Evolutionary conservation across 805 yeast species (phyloP), one percentile per base, ranked within the genome.

Genomic region (Brettanomyces bruxellensis): DNA sequence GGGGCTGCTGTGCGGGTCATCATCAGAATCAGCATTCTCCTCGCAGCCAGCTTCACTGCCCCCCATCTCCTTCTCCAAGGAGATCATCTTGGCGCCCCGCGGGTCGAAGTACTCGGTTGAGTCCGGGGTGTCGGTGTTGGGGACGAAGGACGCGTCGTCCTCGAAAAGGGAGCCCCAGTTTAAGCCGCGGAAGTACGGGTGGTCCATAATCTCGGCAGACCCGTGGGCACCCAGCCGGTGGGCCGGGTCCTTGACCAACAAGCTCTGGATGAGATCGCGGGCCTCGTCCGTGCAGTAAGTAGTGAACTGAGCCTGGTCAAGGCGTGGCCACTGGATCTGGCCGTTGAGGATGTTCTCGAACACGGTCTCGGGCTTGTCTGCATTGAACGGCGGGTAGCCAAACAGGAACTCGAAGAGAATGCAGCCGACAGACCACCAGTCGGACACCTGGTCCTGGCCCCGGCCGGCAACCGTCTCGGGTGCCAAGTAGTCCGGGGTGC

Each of bases 381-480:
- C 95, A 61, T 86, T 93, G 63, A 93, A 93, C 2, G 99, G 99
- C 1, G 99, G 96, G 60, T 79, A 86, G 0, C 99, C 99, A 61
- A 83, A 86, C 38, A 88, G 59, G 59, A 93, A 83, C 65, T 93
- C 99, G 69, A 91, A 93, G 47, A 91, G 65, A 11, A 93, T 88
- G 63, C 98, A 91, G 0, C 99, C 99, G 34, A 91, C 77, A 2
- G 98, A 87, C 99, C 99, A 93, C 99, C 99, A 90, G 67, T 90
- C 97, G n/a, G 91, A 81, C 51, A 81, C 76, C 51, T 80, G 89
- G 50, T 81, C 86, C 60, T 91, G 96, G 0, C 86, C 83, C 1
- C 74, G 71, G 37, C 97, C 98, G 38, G 75, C 70, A 50, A 93
- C 88, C 0, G 96, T 90, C 60, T 93, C 99, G 0, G 99, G 99